These are phyloP conservation scores for Naegleria lovaniensis DNA, from an alignment of 208 protist genomes.

Conservation along the genomic window DNA sequence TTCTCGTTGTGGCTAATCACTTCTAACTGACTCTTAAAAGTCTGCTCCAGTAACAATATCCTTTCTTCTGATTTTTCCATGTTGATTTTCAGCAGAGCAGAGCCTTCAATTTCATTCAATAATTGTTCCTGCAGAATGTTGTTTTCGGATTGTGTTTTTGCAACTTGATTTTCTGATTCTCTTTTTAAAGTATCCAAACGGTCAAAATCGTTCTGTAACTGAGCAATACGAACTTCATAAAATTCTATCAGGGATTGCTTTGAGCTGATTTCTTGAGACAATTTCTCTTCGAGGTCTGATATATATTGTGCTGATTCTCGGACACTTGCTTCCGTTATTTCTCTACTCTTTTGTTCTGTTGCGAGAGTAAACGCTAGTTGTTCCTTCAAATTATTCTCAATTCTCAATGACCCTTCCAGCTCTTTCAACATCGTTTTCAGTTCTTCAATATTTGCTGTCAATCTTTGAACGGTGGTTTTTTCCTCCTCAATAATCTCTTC, in stretches of 20 bases:
- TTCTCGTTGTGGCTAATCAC: too few species aligned
- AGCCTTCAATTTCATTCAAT: too few species aligned
- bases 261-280: not conserved
- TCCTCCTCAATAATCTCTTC: not conserved
- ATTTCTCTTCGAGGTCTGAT: not conserved
- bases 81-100: too few species aligned
- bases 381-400: not conserved
- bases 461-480: too few species aligned
- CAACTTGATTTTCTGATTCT: not conserved
- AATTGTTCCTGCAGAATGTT: too few species aligned
- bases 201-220: too few species aligned
- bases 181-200: not conserved
- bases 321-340: not conserved
- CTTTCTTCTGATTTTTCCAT: too few species aligned
- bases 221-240: not conserved
- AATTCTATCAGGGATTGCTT: not conserved
- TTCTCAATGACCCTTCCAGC: not conserved
- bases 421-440: not conserved
- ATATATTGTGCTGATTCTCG: not conserved
- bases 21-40: too few species aligned
- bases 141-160: not conserved
- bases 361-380: not conserved
- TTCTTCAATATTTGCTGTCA: not conserved
- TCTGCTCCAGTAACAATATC: too few species aligned
- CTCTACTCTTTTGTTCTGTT: not conserved